These are phyloP conservation scores for Phytophthora hibernalis DNA, from an alignment of 352 stramenopile species.

Conservation along the genomic window DNA sequence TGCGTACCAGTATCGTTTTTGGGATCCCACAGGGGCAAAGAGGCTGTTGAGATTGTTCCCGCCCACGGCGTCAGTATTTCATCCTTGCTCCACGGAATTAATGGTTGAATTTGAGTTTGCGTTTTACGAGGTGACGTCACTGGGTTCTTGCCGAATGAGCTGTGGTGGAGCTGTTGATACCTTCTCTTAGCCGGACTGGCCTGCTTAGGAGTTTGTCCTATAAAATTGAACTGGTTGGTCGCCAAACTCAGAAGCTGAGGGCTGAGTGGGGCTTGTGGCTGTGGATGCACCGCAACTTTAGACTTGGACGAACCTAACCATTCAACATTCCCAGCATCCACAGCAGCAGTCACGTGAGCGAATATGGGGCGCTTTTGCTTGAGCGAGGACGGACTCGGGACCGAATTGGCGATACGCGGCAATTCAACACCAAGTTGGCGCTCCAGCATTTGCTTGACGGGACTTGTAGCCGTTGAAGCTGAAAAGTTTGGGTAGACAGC, in stretches of 20 bases:
- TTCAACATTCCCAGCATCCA: slow-evolving; percentile 28
- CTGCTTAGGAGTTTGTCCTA: slow-evolving; percentile 14
- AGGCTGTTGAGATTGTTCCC: slow-evolving; percentile 21
- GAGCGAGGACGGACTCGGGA: slow-evolving; percentile 39
- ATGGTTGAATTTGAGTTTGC: slow-evolving; percentile 18
- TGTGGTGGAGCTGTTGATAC: slow-evolving; percentile 26
- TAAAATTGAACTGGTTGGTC: slow-evolving; percentile 56
- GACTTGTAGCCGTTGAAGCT: slow-evolving; percentile 8
- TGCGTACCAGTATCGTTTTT: not conserved
- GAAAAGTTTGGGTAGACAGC: slow-evolving; percentile 38
- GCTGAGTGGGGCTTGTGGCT: slow-evolving; percentile 14
- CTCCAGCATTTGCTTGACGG: slow-evolving; percentile 38
- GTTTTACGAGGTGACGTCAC: slow-evolving; percentile 8
- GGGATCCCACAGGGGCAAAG: slow-evolving; percentile 12
- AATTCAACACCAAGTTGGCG: slow-evolving; percentile 68
- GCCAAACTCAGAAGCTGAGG: slow-evolving; percentile 48
- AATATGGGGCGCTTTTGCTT: slow-evolving; percentile 62
- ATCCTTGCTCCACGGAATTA: slow-evolving; percentile 12
- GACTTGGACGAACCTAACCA: slow-evolving; percentile 14
- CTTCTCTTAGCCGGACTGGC: slow-evolving; percentile 25
- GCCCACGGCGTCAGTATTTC: slow-evolving; percentile 23
- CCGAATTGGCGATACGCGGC: slow-evolving; percentile 44
- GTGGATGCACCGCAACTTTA: slow-evolving; percentile 6
- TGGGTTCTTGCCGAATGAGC: slow-evolving; percentile 7
- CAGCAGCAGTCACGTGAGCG: slow-evolving; percentile 40